Evolutionary conservation across 192 early-diverging fungal species (phyloP), one percentile per base, ranked within the genome.

Genomic region (Coemansia sp.): DNA sequence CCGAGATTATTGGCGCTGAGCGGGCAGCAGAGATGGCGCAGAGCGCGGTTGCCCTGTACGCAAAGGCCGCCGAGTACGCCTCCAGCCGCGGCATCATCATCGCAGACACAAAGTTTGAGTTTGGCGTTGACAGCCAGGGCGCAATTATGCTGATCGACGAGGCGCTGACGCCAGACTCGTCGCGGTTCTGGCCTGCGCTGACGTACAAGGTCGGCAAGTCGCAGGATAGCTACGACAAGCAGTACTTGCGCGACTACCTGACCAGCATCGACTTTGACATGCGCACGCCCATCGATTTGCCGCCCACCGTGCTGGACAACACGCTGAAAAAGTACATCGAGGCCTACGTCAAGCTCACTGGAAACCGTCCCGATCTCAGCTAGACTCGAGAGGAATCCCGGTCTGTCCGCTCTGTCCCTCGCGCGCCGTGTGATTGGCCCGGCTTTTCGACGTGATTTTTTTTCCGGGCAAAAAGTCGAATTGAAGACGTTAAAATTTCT

Each of bases 81-180:
- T 54, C 76, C 5, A 73, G 76, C 31, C 88, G 87, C 76, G 96
- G 96, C 35, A 97, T 99, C 61, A 94, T 99, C 57, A 99, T 99
- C 83, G 98, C 98, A 11, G 98, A 99, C 62, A 99, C 98, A 37
- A 99, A 99, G 78, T 98, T 99, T 76, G 98, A 99, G 83, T 99
- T 99, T 88, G 98, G 98, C 60, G 88, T 94, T 9, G 94, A 98
- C 80, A 81, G 85, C 36, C 60, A 92, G 15, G 93, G 93, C 63
- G 84, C 77, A 24, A 72, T 98, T 24, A 88, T 94, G 68, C 83
- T 99, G 59, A 90, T 94, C 15, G 98, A 99, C 73, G 98, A 99
- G 78, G 96, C 94, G 31, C 86, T 99, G 68, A 99, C 98, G 0
- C 97, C 97, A 24, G 98, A 99, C 66, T 99, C 97, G 60, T 98